These are phyloP conservation scores for Imleria badia DNA, from an alignment of 768 basidiomycete species.

Conservation along the genomic window DNA sequence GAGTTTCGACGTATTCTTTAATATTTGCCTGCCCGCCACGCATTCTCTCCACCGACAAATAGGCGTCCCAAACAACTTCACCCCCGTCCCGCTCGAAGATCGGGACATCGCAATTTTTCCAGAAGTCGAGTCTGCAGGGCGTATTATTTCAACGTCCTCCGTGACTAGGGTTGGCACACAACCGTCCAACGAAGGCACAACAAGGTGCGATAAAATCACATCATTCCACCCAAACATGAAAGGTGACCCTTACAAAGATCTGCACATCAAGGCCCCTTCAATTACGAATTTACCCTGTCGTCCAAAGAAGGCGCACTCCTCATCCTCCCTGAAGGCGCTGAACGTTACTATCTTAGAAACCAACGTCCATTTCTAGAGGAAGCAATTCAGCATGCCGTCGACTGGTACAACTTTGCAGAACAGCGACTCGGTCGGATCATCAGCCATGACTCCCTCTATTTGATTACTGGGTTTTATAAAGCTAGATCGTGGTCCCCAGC, in stretches of 20 bases:
- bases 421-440: background rate
- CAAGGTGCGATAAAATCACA: background rate
- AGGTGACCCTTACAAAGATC: background rate
- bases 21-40: background rate
- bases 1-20: background rate
- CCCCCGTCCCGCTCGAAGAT: background rate
- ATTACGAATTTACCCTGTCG: background rate
- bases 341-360: background rate
- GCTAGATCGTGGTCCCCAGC: background rate
- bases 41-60: background rate
- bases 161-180: background rate
- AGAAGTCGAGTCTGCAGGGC: background rate
- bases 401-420: background rate
- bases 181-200: background rate
- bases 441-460: background rate
- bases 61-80: background rate
- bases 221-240: background rate
- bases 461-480: conserved; percentile 1
- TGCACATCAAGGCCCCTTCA: background rate
- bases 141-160: background rate
- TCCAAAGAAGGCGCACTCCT: background rate
- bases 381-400: background rate
- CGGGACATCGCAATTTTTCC: background rate
- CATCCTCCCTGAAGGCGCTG: background rate
- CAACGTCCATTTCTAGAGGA: background rate